These are phyloP conservation scores for Malassezia vespertilionis DNA, from an alignment of 1,284 basidiomycete genomes.

Conservation along the genomic window DNA sequence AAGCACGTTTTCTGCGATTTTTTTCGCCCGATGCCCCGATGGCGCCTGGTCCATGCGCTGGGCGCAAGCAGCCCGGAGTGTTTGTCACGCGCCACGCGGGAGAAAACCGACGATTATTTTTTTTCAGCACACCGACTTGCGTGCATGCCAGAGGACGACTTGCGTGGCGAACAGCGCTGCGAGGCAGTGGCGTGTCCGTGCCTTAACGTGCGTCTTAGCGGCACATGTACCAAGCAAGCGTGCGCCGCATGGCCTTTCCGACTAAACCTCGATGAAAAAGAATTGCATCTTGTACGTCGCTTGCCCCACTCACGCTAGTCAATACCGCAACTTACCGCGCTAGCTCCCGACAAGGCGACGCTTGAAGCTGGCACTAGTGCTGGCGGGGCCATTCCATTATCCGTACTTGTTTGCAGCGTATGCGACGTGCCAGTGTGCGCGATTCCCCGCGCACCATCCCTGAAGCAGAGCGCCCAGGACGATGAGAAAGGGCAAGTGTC, in stretches of 20 bases:
- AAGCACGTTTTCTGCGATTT: too few species aligned
- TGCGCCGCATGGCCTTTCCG: not conserved
- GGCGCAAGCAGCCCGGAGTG: not conserved
- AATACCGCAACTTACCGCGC: too few species aligned
- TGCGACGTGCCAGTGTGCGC: too few species aligned
- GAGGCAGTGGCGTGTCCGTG: constrained; percentile 9
- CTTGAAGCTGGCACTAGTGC: not conserved
- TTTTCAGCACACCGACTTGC: not conserved
- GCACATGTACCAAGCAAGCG: not conserved
- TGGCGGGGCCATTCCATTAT: not conserved
- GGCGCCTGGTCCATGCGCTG: not conserved
- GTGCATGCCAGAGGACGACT: not conserved
- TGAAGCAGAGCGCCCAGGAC: too few species aligned
- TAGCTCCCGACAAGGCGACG: not conserved
- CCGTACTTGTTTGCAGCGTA: too few species aligned
- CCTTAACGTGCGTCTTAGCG: not conserved
- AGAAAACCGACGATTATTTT: not conserved
- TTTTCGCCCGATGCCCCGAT: constrained; percentile 5
- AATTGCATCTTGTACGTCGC: not conserved
- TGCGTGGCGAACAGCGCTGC: not conserved
- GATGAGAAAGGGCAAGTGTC: too few species aligned
- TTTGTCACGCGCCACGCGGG: not conserved
- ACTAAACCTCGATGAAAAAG: not conserved
- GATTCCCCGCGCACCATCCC: too few species aligned
- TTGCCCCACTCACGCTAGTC: too few species aligned